These are phyloP conservation scores for Leucogyrophana mollusca DNA, from an alignment of 768 basidiomycete species.

Conservation along the genomic window DNA sequence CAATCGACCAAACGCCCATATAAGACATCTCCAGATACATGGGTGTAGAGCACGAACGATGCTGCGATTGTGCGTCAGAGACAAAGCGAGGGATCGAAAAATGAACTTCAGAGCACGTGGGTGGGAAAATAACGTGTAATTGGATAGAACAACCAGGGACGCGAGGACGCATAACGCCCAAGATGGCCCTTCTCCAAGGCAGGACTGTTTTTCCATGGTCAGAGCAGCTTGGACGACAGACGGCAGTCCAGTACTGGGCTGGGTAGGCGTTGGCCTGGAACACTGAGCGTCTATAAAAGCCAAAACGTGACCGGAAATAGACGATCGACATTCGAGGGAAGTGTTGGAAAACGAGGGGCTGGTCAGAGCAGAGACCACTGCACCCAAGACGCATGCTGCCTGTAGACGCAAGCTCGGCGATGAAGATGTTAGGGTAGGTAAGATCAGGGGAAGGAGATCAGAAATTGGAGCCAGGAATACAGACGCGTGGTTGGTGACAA, in stretches of 20 bases:
- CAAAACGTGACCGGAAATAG: conserved; percentile 24
- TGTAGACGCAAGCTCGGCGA: conserved; percentile 17
- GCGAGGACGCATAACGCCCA: conserved; percentile 47
- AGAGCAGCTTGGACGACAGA: conserved; percentile 28
- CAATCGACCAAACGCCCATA: conserved; percentile 55
- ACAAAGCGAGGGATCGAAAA: conserved; percentile 31
- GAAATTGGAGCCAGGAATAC: conserved; percentile 15
- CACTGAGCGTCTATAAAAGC: conserved; percentile 21
- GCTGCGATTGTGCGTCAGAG: conserved; percentile 33
- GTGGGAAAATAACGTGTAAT: conserved; percentile 41
- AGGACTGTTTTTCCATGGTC: conserved; percentile 15
- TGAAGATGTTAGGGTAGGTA: conserved; percentile 11
- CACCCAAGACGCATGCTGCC: conserved; percentile 20
- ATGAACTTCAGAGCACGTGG: conserved; percentile 36
- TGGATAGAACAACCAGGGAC: conserved; percentile 48
- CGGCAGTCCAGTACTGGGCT: conserved; percentile 17
- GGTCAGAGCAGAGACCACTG: conserved; percentile 26
- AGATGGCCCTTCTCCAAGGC: conserved; percentile 28
- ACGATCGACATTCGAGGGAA: conserved; percentile 17
- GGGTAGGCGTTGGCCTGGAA: not conserved
- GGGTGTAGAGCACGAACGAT: conserved; percentile 38
- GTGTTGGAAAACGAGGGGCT: conserved; percentile 30
- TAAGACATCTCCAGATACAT: conserved; percentile 50
- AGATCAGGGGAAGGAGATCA: conserved; percentile 20
- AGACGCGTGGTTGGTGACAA: conserved; percentile 15